These are phyloP conservation scores for Nepenthes mirabilis DNA, from an alignment of 148 eudicot species.

Conservation along the genomic window DNA sequence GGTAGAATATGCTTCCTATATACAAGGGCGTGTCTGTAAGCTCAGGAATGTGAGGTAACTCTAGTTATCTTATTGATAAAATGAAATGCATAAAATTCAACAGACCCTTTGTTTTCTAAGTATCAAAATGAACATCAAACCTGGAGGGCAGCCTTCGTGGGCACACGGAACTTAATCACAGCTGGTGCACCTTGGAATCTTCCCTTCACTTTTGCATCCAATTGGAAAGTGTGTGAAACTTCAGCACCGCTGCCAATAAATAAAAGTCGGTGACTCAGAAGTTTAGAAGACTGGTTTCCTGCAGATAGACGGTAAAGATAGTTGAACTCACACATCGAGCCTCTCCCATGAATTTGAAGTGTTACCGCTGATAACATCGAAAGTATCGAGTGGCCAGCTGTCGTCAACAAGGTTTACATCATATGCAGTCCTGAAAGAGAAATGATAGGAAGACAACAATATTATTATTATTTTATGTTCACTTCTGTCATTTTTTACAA, in stretches of 20 bases:
- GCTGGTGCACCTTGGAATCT: conserved; percentile 72
- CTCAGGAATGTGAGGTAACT: background rate
- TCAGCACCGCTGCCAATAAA: conserved; percentile 45
- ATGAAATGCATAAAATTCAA: background rate
- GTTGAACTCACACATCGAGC: conserved; percentile 68
- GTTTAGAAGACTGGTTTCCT: background rate
- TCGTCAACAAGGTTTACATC: conserved; percentile 72
- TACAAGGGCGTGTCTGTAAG: background rate
- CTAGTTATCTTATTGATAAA: no score
- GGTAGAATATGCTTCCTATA: conserved; percentile 76
- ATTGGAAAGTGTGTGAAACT: conserved; percentile 62
- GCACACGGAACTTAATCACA: conserved; percentile 62
- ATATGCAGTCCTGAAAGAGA: conserved; percentile 62
- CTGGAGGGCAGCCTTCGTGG: conserved; percentile 83
- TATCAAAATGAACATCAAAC: conserved; percentile 22
- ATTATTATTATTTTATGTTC: background rate
- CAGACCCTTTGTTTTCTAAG: background rate
- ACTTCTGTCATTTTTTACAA: no score
- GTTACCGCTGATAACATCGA: conserved; percentile 52
- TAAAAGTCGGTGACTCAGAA: background rate
- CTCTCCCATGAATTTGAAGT: conserved; percentile 80
- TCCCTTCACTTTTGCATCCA: conserved; percentile 62
- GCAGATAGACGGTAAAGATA: background rate
- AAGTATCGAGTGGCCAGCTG: conserved; percentile 60
- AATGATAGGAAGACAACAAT: conserved; percentile 1